Evolutionary conservation across 345 rosid genomes (phyloP), one percentile per base, ranked within the genome.

Genomic region (Rhodamnia rubescens): DNA sequence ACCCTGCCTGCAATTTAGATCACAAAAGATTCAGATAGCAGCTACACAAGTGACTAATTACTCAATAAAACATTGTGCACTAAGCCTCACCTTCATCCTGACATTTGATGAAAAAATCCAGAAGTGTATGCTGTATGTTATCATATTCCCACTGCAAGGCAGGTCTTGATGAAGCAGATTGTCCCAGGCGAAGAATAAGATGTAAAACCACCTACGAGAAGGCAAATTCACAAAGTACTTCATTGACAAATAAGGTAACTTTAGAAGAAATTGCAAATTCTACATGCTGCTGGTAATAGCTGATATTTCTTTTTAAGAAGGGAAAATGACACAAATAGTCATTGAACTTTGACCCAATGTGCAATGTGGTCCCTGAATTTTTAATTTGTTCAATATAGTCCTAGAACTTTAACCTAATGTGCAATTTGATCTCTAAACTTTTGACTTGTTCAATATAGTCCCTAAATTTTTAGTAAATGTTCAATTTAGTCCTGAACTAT

Each of bases 151-250:
- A 82, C 58, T 89, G 75, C 54, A 89, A 89, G 69, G 91, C 87
- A 87, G 92, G 82, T 82, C 88, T 91, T 42, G 89, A 69, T 51
- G 81, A 87, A 40, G 94, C 91, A 86, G 88, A 88, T 84, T 93
- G 95, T 81, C 98, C 98, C 86, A 97, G 85, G 57, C 88, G 88
- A 86, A 95, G 95, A 51, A 95, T 85, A 86, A 97, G 94, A 56
- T 85, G 88, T 92, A 96, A 89, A 87, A 95, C 93, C 88, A 86
- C 91, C 98, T 97, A 89, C 80, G 87, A 81, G 82, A 27, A 85
- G 83, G 52, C 42, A 83, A 64, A 61, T 61, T 81, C 83, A 89
- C 74, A 81, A 15, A 80, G 83, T 24, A 11, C 18, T 53, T 74
- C 44, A 57, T 36, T 56, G 53, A 69, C 36, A 6, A 69, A 36